Evolutionary conservation across 2,329 filamentous ascomycete species (phyloP).

Genomic region (Colletotrichum lindemuthianum): DNA sequence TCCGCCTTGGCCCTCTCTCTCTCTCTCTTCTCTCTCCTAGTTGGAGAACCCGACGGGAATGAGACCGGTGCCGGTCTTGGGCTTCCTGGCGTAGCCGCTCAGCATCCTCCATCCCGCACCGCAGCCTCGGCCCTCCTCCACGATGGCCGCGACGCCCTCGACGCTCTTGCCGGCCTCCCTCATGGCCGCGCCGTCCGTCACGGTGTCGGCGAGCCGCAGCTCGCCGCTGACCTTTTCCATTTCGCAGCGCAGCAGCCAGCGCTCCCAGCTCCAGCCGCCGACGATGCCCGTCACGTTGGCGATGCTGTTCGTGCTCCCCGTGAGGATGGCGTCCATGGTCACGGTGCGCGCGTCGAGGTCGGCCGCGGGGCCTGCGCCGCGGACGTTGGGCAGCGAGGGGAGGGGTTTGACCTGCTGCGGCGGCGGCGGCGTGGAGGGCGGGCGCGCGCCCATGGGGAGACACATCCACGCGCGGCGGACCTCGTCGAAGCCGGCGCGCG

Average conservation of each 20-base stretch:
- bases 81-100: conserved; percentile 73
- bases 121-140: conserved; percentile 70
- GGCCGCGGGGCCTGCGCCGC: conserved; percentile 49
- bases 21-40: not conserved
- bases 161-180: conserved; percentile 68
- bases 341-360: conserved; percentile 53
- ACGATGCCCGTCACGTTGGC: conserved; percentile 83
- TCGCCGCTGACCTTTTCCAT: conserved; percentile 82
- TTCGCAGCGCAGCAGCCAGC: conserved; percentile 90
- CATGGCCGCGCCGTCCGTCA: conserved; percentile 61
- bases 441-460: conserved; percentile 78
- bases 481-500: conserved; percentile 79
- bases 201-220: conserved; percentile 63
- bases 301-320: conserved; percentile 73
- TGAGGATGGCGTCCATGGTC: conserved; percentile 70
- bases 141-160: conserved; percentile 67
- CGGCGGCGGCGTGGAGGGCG: conserved; percentile 42
- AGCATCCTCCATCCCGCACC: conserved; percentile 70
- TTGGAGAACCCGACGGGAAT: conserved; percentile 42
- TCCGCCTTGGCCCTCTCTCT: too few species aligned
- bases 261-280: conserved; percentile 93
- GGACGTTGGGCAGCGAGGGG: conserved; percentile 30
- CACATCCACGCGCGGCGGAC: conserved; percentile 90
- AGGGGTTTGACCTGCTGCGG: conserved; percentile 37
- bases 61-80: conserved; percentile 50